A percentile compares a stretch with the other conserved stretches of the same genome.
These are phyloP conservation scores for Gaeumannomyces tritici DNA, from an alignment of 2,329 filamentous ascomycete genomes.

Conservation along the genomic window DNA sequence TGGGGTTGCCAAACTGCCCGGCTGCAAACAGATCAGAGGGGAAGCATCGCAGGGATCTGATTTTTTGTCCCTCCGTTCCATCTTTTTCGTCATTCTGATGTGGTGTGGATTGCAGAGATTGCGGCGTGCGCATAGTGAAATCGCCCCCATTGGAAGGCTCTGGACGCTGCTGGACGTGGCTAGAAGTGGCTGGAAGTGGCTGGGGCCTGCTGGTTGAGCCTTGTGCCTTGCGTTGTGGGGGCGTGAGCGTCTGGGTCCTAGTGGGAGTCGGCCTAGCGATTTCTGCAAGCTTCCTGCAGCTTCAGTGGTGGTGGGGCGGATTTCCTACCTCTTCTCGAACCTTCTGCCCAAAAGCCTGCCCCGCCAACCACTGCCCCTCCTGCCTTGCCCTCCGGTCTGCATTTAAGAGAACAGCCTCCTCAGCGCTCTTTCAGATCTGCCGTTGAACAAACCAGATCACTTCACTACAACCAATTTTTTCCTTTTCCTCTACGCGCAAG, in stretches of 20 bases:
- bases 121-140: neutral
- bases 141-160: neutral
- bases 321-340: constrained; percentile 4
- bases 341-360: constrained; percentile 4
- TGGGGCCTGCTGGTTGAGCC: neutral
- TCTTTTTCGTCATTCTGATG: neutral
- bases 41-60: neutral
- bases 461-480: constrained; percentile 1
- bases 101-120: neutral
- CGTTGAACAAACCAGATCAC: constrained; percentile 1
- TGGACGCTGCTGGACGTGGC: neutral
- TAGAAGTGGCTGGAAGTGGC: neutral
- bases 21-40: neutral
- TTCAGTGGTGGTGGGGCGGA: neutral
- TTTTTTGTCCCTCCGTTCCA: no score
- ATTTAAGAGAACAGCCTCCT: constrained; percentile 3
- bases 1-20: neutral
- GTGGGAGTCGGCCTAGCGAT: neutral
- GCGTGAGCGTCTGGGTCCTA: neutral
- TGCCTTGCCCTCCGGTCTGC: constrained; percentile 1
- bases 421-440: neutral
- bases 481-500: neutral
- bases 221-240: neutral
- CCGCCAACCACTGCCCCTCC: constrained; percentile 5
- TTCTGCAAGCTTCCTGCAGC: constrained; percentile 3